phyloP scores from a whole-genome alignment of 768 basidiomycete genomes.

The Artomyces pyxidatus region DNA sequence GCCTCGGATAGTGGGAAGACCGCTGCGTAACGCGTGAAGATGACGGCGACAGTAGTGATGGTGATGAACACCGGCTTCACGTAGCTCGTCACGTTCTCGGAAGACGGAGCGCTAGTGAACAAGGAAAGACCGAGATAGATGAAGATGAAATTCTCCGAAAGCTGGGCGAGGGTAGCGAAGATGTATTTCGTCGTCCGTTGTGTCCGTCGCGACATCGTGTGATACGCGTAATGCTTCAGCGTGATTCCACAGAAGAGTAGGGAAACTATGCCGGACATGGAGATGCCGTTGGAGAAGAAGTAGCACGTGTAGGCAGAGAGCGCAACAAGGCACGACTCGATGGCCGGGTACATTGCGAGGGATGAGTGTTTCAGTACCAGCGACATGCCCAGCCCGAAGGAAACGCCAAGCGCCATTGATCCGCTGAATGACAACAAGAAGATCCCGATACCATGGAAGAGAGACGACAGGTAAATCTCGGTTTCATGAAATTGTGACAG shows the following conservation, averaged over 20 bases:
- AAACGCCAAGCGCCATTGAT: slow-evolving; percentile 90
- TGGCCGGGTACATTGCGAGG: slow-evolving; percentile 77
- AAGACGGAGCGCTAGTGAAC: slow-evolving; percentile 82
- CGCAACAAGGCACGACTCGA: slow-evolving; percentile 94
- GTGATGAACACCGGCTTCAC: slow-evolving; percentile 94
- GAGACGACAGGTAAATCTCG: slow-evolving; percentile 77
- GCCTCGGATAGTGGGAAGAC: slow-evolving; percentile 92
- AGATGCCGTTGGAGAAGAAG: slow-evolving; percentile 95
- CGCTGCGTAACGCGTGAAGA: slow-evolving; percentile 91
- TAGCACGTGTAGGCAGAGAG: slow-evolving; percentile 95
- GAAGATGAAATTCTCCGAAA: slow-evolving; percentile 99
- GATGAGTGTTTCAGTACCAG: slow-evolving; percentile 92
- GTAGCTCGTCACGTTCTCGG: slow-evolving; percentile 71
- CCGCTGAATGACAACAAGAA: slow-evolving; percentile 93
- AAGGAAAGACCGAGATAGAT: slow-evolving; percentile 95
- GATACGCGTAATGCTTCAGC: slow-evolving; percentile 99
- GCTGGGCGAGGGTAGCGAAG: slow-evolving; percentile 87
- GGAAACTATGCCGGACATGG: slow-evolving; percentile 95
- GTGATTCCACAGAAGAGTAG: slow-evolving; percentile 98
- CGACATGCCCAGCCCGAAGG: slow-evolving; percentile 86
- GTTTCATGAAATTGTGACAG: slow-evolving; percentile 85
- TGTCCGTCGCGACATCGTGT: slow-evolving; percentile 95
- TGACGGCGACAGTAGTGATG: slow-evolving; percentile 84
- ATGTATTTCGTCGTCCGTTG: slow-evolving; percentile 94
- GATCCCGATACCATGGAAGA: slow-evolving; percentile 96